These are phyloP conservation scores for Tagetes patula DNA, from an alignment of 129 eudicot genomes.

Conservation along the genomic window DNA sequence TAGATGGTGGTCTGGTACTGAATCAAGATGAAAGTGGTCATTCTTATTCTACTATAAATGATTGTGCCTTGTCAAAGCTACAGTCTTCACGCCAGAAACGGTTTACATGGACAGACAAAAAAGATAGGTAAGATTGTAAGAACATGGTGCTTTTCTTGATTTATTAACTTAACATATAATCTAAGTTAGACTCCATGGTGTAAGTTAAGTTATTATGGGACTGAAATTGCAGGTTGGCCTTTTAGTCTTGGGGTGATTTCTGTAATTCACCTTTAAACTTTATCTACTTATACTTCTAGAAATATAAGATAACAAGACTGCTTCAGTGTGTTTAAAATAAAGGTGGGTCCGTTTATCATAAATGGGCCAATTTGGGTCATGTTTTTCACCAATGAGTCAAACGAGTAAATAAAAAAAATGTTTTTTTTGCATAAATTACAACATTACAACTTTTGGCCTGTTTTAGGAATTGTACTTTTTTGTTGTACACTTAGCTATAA, in stretches of 20 bases:
- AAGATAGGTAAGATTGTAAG: conserved; percentile 75
- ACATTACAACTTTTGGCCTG: not conserved
- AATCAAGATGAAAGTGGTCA: conserved; percentile 43
- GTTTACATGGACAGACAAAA: conserved; percentile 75
- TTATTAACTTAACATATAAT: conserved; percentile 11
- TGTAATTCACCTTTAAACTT: not conserved
- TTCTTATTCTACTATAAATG: conserved; percentile 38
- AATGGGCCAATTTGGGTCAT: not conserved
- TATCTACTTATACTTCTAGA: conserved; percentile 2
- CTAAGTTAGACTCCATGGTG: not conserved
- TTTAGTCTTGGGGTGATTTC: not conserved
- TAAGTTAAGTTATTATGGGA: not conserved
- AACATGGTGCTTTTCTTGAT: conserved; percentile 1
- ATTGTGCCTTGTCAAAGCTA: conserved; percentile 54
- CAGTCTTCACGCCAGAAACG: conserved; percentile 46
- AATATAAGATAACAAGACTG: conserved; percentile 3
- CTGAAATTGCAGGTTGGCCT: not conserved
- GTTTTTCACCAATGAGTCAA: not conserved
- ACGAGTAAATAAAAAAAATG: not conserved
- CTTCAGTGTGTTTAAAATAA: not conserved
- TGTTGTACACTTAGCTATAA: not conserved
- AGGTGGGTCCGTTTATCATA: not conserved
- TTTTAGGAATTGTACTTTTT: not conserved
- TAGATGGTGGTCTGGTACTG: conserved; percentile 41
- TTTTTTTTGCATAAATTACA: not conserved